Conservation (phyloP, 768 basidiomycete genomes). For the Rhodotorula babjevae region DNA sequence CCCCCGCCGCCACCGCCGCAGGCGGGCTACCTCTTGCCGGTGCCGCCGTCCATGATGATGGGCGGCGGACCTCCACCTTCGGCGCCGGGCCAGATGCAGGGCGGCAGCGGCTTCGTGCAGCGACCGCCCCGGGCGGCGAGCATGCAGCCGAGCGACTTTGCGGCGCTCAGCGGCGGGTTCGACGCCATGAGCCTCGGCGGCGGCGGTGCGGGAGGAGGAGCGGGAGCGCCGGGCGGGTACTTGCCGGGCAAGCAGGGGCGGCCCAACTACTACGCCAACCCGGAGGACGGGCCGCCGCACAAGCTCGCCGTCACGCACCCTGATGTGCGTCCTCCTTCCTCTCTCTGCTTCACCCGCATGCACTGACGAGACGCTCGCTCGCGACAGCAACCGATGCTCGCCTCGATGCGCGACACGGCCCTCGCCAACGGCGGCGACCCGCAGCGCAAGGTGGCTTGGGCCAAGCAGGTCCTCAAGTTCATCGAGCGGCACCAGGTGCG, state of each 20-base stretch:
- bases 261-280: slow-evolving; percentile 29
- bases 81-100: background rate
- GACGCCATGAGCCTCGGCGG: slow-evolving; percentile 15
- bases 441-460: slow-evolving; percentile 62
- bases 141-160: slow-evolving; percentile 31
- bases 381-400: slow-evolving; percentile 31
- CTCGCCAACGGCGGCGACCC: slow-evolving; percentile 23
- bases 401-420: slow-evolving; percentile 31
- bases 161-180: slow-evolving; percentile 18
- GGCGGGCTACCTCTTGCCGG: background rate
- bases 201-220: background rate
- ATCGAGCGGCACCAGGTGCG: slow-evolving; percentile 58
- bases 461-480: slow-evolving; percentile 73
- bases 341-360: too few species aligned
- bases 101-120: background rate
- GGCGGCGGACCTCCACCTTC: too few species aligned
- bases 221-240: background rate
- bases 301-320: slow-evolving; percentile 34
- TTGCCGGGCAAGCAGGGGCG: background rate
- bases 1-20: slow-evolving; percentile 3
- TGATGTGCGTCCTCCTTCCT: slow-evolving; percentile 8
- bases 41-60: background rate
- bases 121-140: slow-evolving; percentile 21
- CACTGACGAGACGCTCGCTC: background rate
- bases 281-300: slow-evolving; percentile 36